These are phyloP conservation scores for Microcyclospora pomicola DNA, from an alignment of 2,329 filamentous ascomycete species.

Conservation along the genomic window DNA sequence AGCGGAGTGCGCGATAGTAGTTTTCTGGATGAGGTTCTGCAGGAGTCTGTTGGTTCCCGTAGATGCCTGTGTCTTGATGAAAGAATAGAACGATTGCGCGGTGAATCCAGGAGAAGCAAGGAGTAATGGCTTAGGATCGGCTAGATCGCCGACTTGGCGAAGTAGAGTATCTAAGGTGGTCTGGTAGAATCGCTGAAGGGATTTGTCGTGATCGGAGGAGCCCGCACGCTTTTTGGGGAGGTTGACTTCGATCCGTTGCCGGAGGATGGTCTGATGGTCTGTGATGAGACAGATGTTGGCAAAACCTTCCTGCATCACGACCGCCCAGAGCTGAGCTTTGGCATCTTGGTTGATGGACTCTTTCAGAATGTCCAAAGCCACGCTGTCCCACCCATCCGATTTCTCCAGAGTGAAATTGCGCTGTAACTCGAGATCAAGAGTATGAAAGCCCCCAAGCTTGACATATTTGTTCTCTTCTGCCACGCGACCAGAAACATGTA, in stretches of 20 bases:
- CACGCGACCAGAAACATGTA: slow-evolving; percentile 55
- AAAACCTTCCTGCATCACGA: slow-evolving; percentile 83
- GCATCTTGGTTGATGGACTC: slow-evolving; percentile 69
- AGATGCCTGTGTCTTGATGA: slow-evolving; percentile 49
- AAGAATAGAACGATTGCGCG: slow-evolving; percentile 65
- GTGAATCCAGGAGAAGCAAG: slow-evolving; percentile 84
- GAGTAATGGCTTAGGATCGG: slow-evolving; percentile 55
- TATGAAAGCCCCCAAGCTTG: slow-evolving; percentile 54
- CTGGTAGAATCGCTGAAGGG: slow-evolving; percentile 53
- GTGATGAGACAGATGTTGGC: slow-evolving; percentile 76
- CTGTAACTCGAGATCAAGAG: slow-evolving; percentile 72
- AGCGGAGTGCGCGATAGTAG: slow-evolving; percentile 65
- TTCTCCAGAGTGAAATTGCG: slow-evolving; percentile 83
- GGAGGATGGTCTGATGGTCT: slow-evolving; percentile 62
- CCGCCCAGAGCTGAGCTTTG: slow-evolving; percentile 70
- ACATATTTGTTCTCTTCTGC: slow-evolving; percentile 53
- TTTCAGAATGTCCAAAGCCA: slow-evolving; percentile 62
- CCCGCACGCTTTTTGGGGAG: slow-evolving; percentile 55
- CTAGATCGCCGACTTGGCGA: slow-evolving; percentile 59
- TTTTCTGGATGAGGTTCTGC: slow-evolving; percentile 45
- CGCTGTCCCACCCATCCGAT: slow-evolving; percentile 73
- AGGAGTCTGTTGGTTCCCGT: slow-evolving; percentile 61
- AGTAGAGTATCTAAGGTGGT: slow-evolving; percentile 62
- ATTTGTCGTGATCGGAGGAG: slow-evolving; percentile 48
- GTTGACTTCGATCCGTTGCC: slow-evolving; percentile 52